Percentiles rank a stretch among this genome's conserved stretches.
Conservation (phyloP, 2,329 filamentous ascomycete species). For the Scopulariopsis brevicaulis region DNA sequence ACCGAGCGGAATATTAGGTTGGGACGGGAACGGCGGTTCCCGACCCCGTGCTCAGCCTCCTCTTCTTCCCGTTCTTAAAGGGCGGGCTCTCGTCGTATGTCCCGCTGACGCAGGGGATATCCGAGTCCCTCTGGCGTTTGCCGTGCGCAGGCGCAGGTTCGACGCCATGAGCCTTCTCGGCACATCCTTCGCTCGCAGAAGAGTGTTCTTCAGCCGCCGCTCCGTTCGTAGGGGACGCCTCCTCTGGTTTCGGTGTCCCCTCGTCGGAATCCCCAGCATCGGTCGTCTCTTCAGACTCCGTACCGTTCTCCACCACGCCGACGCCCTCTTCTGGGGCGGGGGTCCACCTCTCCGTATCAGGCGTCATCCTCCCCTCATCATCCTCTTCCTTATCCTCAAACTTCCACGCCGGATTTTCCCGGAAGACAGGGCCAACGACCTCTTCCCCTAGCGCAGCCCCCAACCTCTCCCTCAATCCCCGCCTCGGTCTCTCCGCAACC, state of each 20-base stretch:
- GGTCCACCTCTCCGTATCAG: neutral
- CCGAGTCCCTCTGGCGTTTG: neutral
- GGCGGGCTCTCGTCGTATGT: neutral
- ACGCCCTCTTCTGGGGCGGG: neutral
- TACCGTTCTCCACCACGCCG: neutral
- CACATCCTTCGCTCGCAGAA: neutral
- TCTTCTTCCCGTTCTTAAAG: neutral
- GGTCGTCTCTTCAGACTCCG: neutral
- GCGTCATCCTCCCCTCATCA: neutral
- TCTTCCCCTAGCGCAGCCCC: slow-evolving; percentile 39
- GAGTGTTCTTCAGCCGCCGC: neutral
- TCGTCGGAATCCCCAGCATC: neutral
- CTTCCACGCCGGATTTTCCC: slow-evolving; percentile 14
- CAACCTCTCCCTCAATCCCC: slow-evolving; percentile 42
- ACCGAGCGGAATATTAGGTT: neutral
- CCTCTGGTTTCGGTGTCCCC: neutral
- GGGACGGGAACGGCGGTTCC: neutral
- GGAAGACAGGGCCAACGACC: slow-evolving; percentile 30
- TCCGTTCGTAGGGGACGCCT: neutral
- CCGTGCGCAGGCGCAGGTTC: neutral
- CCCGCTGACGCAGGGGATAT: neutral
- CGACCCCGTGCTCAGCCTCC: neutral
- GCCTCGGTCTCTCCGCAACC: slow-evolving; percentile 41
- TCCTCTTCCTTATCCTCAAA: neutral
- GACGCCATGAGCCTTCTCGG: neutral